Evolutionary conservation across 2,329 filamentous ascomycete species (phyloP).

Genomic region (Ophioceras dolichostomum): DNA sequence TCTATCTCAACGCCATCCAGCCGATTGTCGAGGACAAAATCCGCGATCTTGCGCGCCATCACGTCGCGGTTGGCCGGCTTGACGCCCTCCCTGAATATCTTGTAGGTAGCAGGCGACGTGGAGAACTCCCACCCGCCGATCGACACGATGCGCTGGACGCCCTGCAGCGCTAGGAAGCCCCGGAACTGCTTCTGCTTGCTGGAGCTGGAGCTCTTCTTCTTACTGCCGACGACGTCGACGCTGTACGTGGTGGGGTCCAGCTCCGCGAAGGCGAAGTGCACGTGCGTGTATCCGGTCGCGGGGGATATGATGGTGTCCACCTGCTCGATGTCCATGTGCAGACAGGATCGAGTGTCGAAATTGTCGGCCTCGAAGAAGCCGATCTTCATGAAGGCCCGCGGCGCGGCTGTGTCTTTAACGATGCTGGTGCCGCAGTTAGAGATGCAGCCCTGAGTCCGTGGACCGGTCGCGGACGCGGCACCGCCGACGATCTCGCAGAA

Average conservation of each 20-base stretch:
- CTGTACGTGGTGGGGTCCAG: slow-evolving; percentile 9
- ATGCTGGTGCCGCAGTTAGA: slow-evolving; percentile 26
- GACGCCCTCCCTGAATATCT: slow-evolving; percentile 18
- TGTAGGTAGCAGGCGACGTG: slow-evolving; percentile 20
- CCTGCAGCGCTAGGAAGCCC: slow-evolving; percentile 15
- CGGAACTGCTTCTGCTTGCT: slow-evolving; percentile 15
- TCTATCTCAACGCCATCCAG: slow-evolving; percentile 7
- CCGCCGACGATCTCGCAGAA: slow-evolving; percentile 19
- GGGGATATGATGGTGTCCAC: too few relatives aligned
- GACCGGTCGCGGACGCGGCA: slow-evolving; percentile 23
- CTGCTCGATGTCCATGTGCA: slow-evolving; percentile 13
- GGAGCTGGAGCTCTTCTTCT: too few relatives aligned
- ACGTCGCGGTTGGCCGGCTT: slow-evolving; percentile 4
- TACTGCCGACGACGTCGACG: slow-evolving; percentile 11
- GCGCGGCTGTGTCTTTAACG: slow-evolving; percentile 5
- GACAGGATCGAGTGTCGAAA: slow-evolving; percentile 16
- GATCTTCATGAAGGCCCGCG: slow-evolving; percentile 6
- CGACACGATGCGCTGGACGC: slow-evolving; percentile 23
- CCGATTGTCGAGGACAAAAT: slow-evolving; percentile 3
- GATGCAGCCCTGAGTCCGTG: slow-evolving; percentile 22
- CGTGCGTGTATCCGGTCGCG: slow-evolving; percentile 12
- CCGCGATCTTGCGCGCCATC: slow-evolving; percentile 4
- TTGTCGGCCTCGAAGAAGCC: slow-evolving; percentile 24
- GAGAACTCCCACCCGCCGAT: slow-evolving; percentile 33
- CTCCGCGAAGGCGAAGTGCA: slow-evolving; percentile 19